Base-by-base conservation (phyloP, 345 rosid genomes). In the Arabidopsis suecica region DNA sequence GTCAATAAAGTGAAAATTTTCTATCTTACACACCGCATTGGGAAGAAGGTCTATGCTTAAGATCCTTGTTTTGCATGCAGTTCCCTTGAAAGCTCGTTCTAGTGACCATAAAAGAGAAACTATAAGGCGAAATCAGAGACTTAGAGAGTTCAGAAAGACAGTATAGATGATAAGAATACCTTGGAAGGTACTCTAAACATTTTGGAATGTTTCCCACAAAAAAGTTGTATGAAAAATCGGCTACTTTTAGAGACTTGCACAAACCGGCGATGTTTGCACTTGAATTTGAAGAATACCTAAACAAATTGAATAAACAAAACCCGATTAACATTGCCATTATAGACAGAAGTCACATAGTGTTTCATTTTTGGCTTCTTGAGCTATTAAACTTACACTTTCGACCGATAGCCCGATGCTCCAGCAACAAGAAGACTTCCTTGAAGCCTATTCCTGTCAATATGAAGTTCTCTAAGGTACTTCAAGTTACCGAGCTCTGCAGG, bases 1-100 rank as follows among this genome's bases (percentile, higher is more conserved):
- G 42, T 38, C 42, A 18, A 12, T 18, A 37, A 71, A 77, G 61
- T 65, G 73, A 37, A 47, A 16, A 9, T 2, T 3, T 1, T 28
- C 28, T 34, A 50, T 72, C 41, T 58, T 66, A 81, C 85, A 64
- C 76, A 90, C 99, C 92, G 47, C 99, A 95, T 67, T 82, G 88
- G 1, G 79, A 71, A 64, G 76, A 23, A 50, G 97, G 72, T 34
- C 99, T 94, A 80, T 88, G 99, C 77, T 83, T 90, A 18, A 79
- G 65, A 70, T 88, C 85, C 77, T 81, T 89, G 72, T 61, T 74
- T 57, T 85, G 79, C 57, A 95, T 85, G 82, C 99, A 95, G 75
- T 95, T 95, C 66, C 96, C 98, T 80, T 87, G 97, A 79, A 95
- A 95, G 88, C 90, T 95, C 41, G 80, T 41, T 69, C 99, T 95